Conservation (phyloP, 768 basidiomycete genomes). For the Psilocybe subaeruginosa region DNA sequence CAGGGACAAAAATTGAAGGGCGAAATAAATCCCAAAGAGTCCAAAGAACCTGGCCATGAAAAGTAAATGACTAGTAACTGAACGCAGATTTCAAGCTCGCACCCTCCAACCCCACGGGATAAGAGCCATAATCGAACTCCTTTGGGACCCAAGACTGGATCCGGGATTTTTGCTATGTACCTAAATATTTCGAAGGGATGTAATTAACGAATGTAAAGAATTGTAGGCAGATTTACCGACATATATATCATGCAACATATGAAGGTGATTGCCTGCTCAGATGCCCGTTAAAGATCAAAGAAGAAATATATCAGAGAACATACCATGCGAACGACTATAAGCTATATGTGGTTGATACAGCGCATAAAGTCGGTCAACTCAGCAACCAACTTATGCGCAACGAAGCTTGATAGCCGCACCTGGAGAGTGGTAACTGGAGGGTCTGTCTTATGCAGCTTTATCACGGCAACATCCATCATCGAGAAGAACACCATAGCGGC, state of each 20-base stretch:
- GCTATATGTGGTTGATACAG: constrained; percentile 4
- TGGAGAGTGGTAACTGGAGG: constrained; percentile 58
- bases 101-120: constrained; percentile 69
- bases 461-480: constrained; percentile 61
- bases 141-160: constrained; percentile 73
- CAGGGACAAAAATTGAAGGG: constrained; percentile 73
- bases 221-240: constrained; percentile 22
- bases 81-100: neutral
- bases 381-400: constrained; percentile 39
- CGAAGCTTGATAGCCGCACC: constrained; percentile 32
- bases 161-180: constrained; percentile 17
- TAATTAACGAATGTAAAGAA: constrained; percentile 37
- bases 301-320: neutral
- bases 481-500: constrained; percentile 60
- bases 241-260: constrained; percentile 60
- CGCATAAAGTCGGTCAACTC: neutral
- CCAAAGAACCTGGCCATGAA: constrained; percentile 62
- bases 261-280: neutral
- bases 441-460: constrained; percentile 57
- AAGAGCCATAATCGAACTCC: constrained; percentile 62
- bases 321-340: constrained; percentile 13
- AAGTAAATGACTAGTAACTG: neutral
- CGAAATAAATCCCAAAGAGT: constrained; percentile 65
- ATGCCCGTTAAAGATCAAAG: too few relatives aligned
- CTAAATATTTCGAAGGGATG: neutral